These are phyloP conservation scores for Oryza glumipatula DNA, from an alignment of 176 grass and related monocot species.

Conservation along the genomic window DNA sequence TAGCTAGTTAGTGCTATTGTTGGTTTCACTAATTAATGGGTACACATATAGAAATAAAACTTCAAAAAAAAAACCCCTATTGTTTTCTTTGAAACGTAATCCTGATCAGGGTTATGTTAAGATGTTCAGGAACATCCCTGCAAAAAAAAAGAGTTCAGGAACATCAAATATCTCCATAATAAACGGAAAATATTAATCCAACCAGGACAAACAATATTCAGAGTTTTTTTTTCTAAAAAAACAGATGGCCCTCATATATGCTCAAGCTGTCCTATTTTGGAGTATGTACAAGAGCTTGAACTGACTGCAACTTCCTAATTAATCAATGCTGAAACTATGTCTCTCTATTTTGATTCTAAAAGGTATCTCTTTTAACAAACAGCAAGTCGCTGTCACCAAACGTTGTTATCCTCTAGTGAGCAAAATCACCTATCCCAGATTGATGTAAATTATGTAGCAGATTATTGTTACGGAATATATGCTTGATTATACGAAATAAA, in stretches of 20 bases:
- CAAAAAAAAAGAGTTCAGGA: neutral
- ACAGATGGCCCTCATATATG: neutral
- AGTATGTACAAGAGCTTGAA: no score
- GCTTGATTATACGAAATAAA: no score
- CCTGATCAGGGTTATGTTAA: neutral
- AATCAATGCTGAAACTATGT: no score
- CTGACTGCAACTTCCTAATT: neutral
- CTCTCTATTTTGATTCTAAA: no score
- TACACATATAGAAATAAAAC: neutral
- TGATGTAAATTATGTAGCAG: no score
- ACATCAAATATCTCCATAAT: neutral
- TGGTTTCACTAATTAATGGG: neutral
- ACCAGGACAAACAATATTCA: neutral
- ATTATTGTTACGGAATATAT: no score
- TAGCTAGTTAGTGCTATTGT: neutral
- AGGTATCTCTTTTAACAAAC: no score
- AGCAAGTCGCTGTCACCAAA: neutral
- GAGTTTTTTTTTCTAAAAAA: neutral
- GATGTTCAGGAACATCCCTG: neutral
- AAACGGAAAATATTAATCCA: no score
- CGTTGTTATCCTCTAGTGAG: neutral
- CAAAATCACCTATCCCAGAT: neutral
- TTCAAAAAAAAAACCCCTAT: neutral
- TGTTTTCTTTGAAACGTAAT: neutral
- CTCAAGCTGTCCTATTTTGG: no score